Conservation (phyloP, 352 stramenopile species). For the Thalassiosira mediterranea region DNA sequence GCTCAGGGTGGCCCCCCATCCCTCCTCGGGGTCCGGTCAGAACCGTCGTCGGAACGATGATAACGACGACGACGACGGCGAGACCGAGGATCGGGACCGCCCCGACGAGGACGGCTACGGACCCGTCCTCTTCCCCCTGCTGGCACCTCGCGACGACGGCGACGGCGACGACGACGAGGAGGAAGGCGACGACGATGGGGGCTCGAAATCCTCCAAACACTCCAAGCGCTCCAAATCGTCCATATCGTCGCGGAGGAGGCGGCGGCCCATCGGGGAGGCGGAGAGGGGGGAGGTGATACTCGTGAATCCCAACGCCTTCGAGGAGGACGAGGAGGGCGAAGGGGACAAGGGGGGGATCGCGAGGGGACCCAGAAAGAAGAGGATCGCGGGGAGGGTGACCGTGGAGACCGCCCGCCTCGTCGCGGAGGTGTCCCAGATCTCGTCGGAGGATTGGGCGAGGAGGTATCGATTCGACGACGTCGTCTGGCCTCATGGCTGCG, state of each 20-base stretch:
- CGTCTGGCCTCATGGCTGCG: slow-evolving; percentile 51
- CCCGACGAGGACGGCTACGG: slow-evolving; percentile 47
- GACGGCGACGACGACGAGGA: background rate
- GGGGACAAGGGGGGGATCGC: background rate
- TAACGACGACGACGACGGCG: background rate
- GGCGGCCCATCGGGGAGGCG: too few relatives aligned
- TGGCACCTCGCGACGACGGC: background rate
- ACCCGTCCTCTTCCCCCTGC: slow-evolving; percentile 38
- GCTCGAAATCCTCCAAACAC: background rate
- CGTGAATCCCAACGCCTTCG: slow-evolving; percentile 74
- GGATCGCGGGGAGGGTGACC: slow-evolving; percentile 62
- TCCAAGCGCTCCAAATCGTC: too few relatives aligned
- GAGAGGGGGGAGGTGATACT: slow-evolving; percentile 61
- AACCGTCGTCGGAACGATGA: too few relatives aligned
- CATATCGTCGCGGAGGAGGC: too few relatives aligned
- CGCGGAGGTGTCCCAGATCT: slow-evolving; percentile 66
- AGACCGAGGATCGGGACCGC: slow-evolving; percentile 16
- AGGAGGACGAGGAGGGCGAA: slow-evolving; percentile 21
- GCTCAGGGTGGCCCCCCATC: slow-evolving; percentile 41
- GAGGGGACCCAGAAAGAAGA: slow-evolving; percentile 16
- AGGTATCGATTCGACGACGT: slow-evolving; percentile 79
- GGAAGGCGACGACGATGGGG: slow-evolving; percentile 1
- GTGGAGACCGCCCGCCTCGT: slow-evolving; percentile 77
- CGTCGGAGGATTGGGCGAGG: slow-evolving; percentile 76
- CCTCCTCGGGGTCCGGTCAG: too few relatives aligned